A percentile compares a stretch with the other conserved stretches of the same genome.
phyloP scores from a whole-genome alignment of 202 grass and related monocot species.

The Alloteropsis angusta region DNA sequence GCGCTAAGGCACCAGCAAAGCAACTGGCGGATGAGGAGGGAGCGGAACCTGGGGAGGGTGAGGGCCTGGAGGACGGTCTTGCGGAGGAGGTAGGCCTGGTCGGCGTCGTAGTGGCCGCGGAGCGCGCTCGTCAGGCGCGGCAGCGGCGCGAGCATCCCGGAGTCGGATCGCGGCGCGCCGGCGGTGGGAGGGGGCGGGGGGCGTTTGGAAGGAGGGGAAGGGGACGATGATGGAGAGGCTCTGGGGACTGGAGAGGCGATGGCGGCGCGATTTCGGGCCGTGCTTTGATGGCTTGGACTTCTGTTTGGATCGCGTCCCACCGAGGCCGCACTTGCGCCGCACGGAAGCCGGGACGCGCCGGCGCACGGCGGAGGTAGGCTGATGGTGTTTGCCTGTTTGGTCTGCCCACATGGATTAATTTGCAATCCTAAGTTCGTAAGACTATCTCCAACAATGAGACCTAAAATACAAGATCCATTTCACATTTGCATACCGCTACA shows the following conservation, averaged over 20 bases:
- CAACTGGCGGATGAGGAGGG: background rate
- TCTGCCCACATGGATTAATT: background rate
- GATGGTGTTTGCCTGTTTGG: background rate
- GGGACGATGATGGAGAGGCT: background rate
- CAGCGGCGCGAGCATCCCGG: conserved; percentile 65
- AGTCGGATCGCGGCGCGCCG: conserved; percentile 12
- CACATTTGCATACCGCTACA: no score
- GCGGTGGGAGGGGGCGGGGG: background rate
- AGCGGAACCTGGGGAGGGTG: conserved; percentile 40
- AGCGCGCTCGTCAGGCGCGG: conserved; percentile 75
- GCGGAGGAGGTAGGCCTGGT: conserved; percentile 84
- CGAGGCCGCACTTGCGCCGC: background rate
- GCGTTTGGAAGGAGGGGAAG: background rate
- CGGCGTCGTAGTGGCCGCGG: conserved; percentile 64
- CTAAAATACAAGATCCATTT: no score
- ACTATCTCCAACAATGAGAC: no score
- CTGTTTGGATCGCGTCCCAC: background rate
- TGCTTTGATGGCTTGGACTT: background rate
- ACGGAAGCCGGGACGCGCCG: background rate
- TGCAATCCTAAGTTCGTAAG: no score
- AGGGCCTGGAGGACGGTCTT: conserved; percentile 65
- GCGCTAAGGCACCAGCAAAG: background rate
- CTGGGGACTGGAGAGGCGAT: background rate
- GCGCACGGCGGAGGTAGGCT: background rate
- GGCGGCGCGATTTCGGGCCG: background rate